A percentile compares a stretch with the other conserved stretches of the same genome.
These are phyloP conservation scores for Tetradesmus obliquus DNA, from an alignment of 139 green algal genomes.

Conservation along the genomic window DNA sequence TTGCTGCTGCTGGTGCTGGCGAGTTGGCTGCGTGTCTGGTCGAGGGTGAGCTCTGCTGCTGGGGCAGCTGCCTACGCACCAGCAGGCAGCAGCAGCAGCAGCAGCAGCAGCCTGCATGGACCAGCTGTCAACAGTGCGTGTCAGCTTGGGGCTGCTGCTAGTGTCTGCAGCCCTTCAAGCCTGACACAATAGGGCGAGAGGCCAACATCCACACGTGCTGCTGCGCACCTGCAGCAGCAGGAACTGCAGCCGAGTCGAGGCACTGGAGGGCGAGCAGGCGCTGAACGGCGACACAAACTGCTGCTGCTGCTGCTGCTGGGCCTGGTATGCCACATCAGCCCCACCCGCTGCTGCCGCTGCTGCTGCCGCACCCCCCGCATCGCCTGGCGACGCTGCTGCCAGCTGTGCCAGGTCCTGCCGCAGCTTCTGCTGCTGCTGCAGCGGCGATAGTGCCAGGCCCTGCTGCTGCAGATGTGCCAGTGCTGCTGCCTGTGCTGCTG, in stretches of 20 bases:
- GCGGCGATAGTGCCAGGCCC: neutral
- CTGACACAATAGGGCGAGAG: no score
- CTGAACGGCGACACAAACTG: neutral
- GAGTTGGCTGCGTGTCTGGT: neutral
- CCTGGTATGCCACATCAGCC: neutral
- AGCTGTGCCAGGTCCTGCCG: neutral
- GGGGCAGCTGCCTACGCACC: no score
- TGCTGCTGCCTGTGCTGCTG: neutral
- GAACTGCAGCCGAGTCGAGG: neutral
- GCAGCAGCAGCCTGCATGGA: no score
- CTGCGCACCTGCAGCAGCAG: neutral
- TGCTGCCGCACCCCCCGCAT: neutral
- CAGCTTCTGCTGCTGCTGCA: neutral
- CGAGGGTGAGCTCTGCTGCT: neutral
- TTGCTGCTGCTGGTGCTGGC: neutral
- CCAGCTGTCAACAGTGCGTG: no score
- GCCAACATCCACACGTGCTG: no score
- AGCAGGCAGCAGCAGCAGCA: no score
- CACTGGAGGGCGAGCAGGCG: neutral
- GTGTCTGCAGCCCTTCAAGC: no score
- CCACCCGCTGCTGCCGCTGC: neutral
- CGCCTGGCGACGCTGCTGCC: neutral
- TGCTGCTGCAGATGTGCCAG: neutral
- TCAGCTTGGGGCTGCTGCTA: no score
- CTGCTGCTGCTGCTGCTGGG: neutral